These are phyloP conservation scores for Candida multigemmis DNA, from an alignment of 805 yeast species.

Conservation along the genomic window DNA sequence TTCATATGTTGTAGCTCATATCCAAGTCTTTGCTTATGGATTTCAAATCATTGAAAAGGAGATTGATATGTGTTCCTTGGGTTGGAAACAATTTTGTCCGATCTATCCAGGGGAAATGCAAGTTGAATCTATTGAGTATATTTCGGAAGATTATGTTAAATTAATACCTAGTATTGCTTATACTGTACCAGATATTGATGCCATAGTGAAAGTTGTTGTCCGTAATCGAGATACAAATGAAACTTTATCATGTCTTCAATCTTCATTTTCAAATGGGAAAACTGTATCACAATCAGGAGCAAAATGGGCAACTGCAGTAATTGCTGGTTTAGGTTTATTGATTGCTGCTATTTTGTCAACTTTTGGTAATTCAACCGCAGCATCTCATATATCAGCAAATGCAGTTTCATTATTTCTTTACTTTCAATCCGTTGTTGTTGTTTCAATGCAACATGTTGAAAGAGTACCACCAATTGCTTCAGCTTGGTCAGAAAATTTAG, in stretches of 20 bases:
- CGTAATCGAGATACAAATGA: constrained; percentile 30
- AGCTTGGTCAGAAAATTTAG: constrained; percentile 86
- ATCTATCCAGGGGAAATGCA: constrained; percentile 74
- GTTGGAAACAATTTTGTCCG: constrained; percentile 89
- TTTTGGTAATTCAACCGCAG: constrained; percentile 82
- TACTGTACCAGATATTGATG: constrained; percentile 81
- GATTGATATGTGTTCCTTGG: constrained; percentile 55
- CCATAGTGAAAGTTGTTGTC: constrained; percentile 52
- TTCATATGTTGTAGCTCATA: constrained; percentile 58
- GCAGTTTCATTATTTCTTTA: constrained; percentile 76
- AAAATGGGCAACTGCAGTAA: constrained; percentile 89
- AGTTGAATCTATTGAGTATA: constrained; percentile 60
- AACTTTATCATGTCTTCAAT: constrained; percentile 64
- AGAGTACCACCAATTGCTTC: constrained; percentile 87
- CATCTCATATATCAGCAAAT: constrained; percentile 82
- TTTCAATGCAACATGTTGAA: constrained; percentile 78
- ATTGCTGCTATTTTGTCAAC: constrained; percentile 76
- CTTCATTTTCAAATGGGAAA: constrained; percentile 66
- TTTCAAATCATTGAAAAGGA: constrained; percentile 51
- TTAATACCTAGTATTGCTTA: constrained; percentile 80
- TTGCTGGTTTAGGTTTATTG: constrained; percentile 81
- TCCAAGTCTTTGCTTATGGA: constrained; percentile 81
- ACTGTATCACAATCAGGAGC: constrained; percentile 75
- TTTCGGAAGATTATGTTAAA: constrained; percentile 38
- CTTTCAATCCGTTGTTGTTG: constrained; percentile 81